Base-by-base conservation (phyloP, 2,329 filamentous ascomycete species). In the Fusarium sp. region DNA sequence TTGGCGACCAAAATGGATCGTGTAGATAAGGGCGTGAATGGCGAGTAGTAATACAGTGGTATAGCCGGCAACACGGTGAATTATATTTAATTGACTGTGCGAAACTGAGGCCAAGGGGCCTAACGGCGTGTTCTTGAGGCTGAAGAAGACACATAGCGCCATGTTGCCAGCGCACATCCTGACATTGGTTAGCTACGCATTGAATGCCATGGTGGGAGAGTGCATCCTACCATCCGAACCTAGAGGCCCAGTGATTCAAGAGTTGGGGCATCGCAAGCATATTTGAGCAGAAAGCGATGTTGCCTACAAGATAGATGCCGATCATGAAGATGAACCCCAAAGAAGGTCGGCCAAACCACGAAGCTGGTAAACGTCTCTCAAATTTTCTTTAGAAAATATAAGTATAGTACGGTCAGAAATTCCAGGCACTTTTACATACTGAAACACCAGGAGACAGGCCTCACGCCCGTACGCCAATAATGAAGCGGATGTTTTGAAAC, bases 51-150 rank as follows among this genome's bases (percentile, higher is more conserved):
- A 35, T 6, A 85, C 74, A 2, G 83, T 82, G 2, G 81, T 79
- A 45, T 86, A 87, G 7, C 86, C 86, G 6, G 81, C 82, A 7
- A 84, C 74, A 44, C 83, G 82, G 68, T 88, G 87, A 10, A 88
- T 79, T 5, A 82, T 75, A 48, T 87, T 87, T 14, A 88, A 80
- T 31, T 83, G 79, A 54, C 85, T 85, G 64, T 88, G 85, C 6
- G 85, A 55, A 16, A 51, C 22, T 0, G 47, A 24, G 4, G 60
- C 53, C 1, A 72, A 12, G 6, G 20, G 26, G 84, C 82, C 82
- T 11, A 88, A 73, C 0, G 85, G 86, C 0, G 85, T 87, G 61
- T 87, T 87, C 61, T 85, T 83, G 16, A 88, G 78, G 31, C 87
- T 85, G 6, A 86, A 83, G 26, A 85, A 81, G 10, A 86, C 78